Percentiles rank a stretch among this genome's conserved stretches.
These are phyloP conservation scores for Fusarium hostae DNA, from an alignment of 2,329 filamentous ascomycete species.

Conservation along the genomic window DNA sequence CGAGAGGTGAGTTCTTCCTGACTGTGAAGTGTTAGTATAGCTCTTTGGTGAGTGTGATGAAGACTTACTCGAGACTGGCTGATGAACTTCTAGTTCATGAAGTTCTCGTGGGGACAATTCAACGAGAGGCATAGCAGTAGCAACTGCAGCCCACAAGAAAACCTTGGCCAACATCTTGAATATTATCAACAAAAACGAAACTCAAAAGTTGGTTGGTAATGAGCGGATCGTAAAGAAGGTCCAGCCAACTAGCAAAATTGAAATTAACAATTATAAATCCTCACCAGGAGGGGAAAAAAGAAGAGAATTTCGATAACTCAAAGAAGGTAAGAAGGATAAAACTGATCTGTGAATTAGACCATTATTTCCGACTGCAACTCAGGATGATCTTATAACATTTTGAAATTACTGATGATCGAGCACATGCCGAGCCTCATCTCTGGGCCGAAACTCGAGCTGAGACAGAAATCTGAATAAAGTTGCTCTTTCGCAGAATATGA, in stretches of 20 bases:
- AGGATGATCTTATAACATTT: constrained; percentile 5
- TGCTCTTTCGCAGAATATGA: background rate
- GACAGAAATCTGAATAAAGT: background rate
- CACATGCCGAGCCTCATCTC: background rate
- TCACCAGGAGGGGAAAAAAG: constrained; percentile 21
- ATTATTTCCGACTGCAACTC: background rate
- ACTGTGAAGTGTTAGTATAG: background rate
- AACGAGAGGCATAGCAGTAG: constrained; percentile 17
- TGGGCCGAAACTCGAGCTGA: constrained; percentile 2
- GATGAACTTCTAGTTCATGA: background rate
- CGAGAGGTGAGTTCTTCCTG: constrained; percentile 40
- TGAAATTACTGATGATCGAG: background rate
- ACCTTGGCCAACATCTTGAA: constrained; percentile 5
- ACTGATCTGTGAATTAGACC: background rate
- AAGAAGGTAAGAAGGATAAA: background rate
- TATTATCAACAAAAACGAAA: background rate
- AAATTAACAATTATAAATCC: background rate
- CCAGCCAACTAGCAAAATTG: background rate
- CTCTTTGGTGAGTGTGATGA: fast-evolving
- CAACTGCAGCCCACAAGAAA: constrained; percentile 1
- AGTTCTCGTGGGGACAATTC: constrained; percentile 18
- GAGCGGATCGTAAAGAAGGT: background rate
- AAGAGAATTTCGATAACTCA: background rate
- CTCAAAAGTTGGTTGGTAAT: background rate
- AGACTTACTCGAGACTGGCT: constrained; percentile 11